A percentile compares a stretch with the other conserved stretches of the same genome.
phyloP scores from a whole-genome alignment of 768 basidiomycete species.

The Strobilomyces dryophilus region DNA sequence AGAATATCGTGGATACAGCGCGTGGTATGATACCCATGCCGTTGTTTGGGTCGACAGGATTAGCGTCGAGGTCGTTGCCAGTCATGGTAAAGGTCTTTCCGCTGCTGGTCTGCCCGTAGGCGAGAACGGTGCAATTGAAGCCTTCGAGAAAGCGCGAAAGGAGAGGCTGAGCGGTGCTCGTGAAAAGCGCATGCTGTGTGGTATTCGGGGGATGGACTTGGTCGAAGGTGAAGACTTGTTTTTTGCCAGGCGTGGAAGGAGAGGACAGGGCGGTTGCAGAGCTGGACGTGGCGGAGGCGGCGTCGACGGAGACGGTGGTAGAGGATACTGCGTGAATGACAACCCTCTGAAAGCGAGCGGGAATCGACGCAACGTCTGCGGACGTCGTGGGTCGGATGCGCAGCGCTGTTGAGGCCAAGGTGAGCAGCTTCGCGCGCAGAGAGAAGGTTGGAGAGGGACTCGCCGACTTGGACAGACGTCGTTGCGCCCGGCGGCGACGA shows the following conservation, averaged over 20 bases:
- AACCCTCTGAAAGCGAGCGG: conserved; percentile 89
- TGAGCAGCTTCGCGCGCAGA: background rate
- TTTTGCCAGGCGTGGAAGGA: conserved; percentile 56
- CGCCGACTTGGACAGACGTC: conserved; percentile 93
- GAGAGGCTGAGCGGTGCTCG: conserved; percentile 78
- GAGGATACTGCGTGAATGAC: conserved; percentile 75
- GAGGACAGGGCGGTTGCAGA: conserved; percentile 46
- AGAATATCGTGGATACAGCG: conserved; percentile 86
- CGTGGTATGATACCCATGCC: conserved; percentile 95
- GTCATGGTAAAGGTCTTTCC: conserved; percentile 83
- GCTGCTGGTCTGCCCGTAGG: conserved; percentile 33
- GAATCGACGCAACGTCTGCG: conserved; percentile 83
- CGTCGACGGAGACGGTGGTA: conserved; percentile 82
- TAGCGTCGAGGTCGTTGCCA: conserved; percentile 84
- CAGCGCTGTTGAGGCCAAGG: conserved; percentile 51
- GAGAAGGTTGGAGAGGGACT: conserved; percentile 33
- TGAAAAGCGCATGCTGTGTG: conserved; percentile 83
- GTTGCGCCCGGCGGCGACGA: conserved; percentile 54
- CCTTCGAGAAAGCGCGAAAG: conserved; percentile 87
- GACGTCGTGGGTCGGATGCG: conserved; percentile 85
- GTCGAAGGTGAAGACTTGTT: conserved; percentile 89
- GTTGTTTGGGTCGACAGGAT: conserved; percentile 77
- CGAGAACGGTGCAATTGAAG: conserved; percentile 80
- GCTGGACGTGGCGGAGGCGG: conserved; percentile 49
- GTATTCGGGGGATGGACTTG: conserved; percentile 86